A percentile compares a stretch with the other conserved stretches of the same genome.
Evolutionary conservation across 164 flowering plant species (phyloP).

Genomic region (Annona cherimola): DNA sequence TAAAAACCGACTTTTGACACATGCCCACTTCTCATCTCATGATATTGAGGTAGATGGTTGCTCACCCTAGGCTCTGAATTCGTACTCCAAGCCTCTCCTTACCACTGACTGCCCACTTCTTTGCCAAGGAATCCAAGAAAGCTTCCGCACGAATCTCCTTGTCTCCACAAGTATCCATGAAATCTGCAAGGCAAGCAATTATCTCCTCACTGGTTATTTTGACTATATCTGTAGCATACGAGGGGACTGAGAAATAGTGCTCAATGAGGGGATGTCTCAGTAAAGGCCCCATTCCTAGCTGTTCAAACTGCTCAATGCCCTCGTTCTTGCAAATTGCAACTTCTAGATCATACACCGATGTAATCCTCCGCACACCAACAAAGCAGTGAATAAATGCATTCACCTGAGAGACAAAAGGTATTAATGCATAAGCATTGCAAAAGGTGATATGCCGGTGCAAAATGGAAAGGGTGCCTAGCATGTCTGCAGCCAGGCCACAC

Average conservation of each 20-base stretch:
- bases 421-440: neutral
- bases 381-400: conserved; percentile 84
- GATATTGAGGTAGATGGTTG: conserved; percentile 4
- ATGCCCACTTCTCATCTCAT: neutral
- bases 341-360: conserved; percentile 72
- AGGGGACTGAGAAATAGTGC: conserved; percentile 57
- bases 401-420: conserved; percentile 32
- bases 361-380: conserved; percentile 59
- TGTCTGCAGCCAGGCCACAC: neutral
- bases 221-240: conserved; percentile 35
- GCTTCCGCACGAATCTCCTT: conserved; percentile 37
- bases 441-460: neutral
- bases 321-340: conserved; percentile 70
- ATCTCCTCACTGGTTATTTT: conserved; percentile 61
- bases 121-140: conserved; percentile 60
- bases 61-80: conserved; percentile 76
- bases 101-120: conserved; percentile 30
- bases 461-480: neutral
- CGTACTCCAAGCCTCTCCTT: conserved; percentile 64
- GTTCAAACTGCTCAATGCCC: conserved; percentile 64
- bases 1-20: neutral
- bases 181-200: conserved; percentile 39
- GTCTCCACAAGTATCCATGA: conserved; percentile 16
- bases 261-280: conserved; percentile 63
- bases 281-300: conserved; percentile 83